Evolutionary conservation across 371 early-diverging fungal species (phyloP).

Genomic region (Synchytrium microbalum): DNA sequence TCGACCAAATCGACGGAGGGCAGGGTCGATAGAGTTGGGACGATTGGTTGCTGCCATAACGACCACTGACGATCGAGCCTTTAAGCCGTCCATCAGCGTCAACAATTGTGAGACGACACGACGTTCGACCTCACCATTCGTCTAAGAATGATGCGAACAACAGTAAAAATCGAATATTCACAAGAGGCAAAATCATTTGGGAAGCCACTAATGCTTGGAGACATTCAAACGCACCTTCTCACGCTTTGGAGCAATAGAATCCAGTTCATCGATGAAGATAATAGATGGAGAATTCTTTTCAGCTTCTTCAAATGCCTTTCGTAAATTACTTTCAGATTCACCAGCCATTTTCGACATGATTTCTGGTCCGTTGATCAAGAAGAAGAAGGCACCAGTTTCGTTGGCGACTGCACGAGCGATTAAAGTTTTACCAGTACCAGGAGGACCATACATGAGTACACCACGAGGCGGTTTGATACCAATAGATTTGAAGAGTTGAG

Average conservation of each 20-base stretch:
- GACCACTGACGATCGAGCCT: conserved; percentile 94
- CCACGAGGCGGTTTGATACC: conserved; percentile 98
- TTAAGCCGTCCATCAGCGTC: conserved; percentile 99
- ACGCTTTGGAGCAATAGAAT: conserved; percentile 98
- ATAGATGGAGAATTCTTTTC: conserved; percentile 98
- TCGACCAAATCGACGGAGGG: conserved; percentile 98
- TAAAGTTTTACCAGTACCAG: conserved; percentile 86
- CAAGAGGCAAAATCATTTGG: background rate
- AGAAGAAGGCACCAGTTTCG: conserved; percentile 90
- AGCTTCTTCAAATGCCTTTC: conserved; percentile 99
- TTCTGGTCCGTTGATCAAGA: conserved; percentile 98
- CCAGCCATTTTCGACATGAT: conserved; percentile 99
- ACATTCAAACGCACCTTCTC: conserved; percentile 66
- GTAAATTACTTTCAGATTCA: conserved; percentile 95
- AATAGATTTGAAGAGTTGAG: conserved; percentile 92
- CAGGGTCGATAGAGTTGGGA: conserved; percentile 99
- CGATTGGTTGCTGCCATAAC: conserved; percentile 98
- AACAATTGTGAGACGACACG: conserved; percentile 98
- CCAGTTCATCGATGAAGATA: conserved; percentile 97
- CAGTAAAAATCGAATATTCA: background rate
- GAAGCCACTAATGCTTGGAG: conserved; percentile 61
- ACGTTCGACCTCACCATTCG: conserved; percentile 99
- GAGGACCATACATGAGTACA: conserved; percentile 98
- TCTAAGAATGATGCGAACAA: conserved; percentile 53
- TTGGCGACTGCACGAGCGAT: conserved; percentile 76